These are phyloP conservation scores for Capniomyces stellatus DNA, from an alignment of 371 early-diverging fungal species.

Conservation along the genomic window DNA sequence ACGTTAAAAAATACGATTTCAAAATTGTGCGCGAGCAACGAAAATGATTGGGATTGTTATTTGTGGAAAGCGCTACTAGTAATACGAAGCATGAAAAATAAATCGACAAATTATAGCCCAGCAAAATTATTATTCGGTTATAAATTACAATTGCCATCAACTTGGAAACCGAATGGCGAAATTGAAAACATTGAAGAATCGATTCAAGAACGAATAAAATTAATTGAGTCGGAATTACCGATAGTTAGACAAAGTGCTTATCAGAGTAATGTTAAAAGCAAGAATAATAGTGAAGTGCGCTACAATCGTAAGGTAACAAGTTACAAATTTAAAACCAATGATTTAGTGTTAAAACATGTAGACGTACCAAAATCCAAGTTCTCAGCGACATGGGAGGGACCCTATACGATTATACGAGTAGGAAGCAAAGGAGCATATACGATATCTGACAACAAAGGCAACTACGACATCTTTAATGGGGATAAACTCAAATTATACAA, in stretches of 20 bases:
- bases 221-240: not conserved
- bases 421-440: not conserved
- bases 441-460: not conserved
- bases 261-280: not conserved
- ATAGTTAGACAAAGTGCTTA: not conserved
- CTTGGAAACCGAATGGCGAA: not conserved
- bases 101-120: not conserved
- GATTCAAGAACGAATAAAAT: not conserved
- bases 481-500: not conserved
- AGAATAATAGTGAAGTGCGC: not conserved
- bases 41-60: conserved; percentile 3
- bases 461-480: conserved; percentile 1
- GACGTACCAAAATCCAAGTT: not conserved
- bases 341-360: not conserved
- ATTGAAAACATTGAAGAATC: not conserved
- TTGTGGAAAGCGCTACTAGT: conserved; percentile 1
- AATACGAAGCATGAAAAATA: not conserved
- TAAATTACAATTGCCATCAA: not conserved
- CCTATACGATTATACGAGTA: not conserved
- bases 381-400: not conserved
- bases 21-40: not conserved
- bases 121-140: not conserved
- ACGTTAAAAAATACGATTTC: not conserved
- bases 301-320: not conserved
- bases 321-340: not conserved